phyloP scores from a whole-genome alignment of 306 rosid genomes.

The Cucumis cinereus region DNA sequence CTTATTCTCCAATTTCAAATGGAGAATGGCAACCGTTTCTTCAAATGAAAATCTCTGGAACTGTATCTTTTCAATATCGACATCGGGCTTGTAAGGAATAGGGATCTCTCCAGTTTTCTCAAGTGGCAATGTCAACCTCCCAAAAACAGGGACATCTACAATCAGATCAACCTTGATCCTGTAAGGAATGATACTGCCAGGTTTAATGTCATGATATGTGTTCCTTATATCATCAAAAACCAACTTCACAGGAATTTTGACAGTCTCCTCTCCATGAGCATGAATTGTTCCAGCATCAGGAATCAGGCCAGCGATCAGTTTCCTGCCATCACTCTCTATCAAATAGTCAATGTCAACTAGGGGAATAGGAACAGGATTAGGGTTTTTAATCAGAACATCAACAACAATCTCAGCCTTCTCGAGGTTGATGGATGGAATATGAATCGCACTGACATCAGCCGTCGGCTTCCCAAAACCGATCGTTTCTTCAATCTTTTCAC shows the following conservation, averaged over 20 bases:
- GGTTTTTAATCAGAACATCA: constrained; percentile 82
- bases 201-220: constrained; percentile 56
- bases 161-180: constrained; percentile 67
- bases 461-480: constrained; percentile 92
- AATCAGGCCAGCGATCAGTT: constrained; percentile 73
- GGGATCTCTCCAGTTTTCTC: constrained; percentile 95
- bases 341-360: constrained; percentile 67
- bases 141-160: constrained; percentile 77
- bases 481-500: constrained; percentile 80
- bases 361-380: constrained; percentile 90
- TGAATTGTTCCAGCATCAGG: constrained; percentile 89
- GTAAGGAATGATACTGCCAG: constrained; percentile 80
- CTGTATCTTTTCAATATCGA: constrained; percentile 69
- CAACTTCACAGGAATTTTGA: constrained; percentile 58
- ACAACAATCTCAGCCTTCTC: constrained; percentile 64
- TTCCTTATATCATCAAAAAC: constrained; percentile 72
- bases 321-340: constrained; percentile 85
- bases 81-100: constrained; percentile 87
- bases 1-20: constrained; percentile 81
- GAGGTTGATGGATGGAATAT: constrained; percentile 52
- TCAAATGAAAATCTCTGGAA: constrained; percentile 74
- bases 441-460: constrained; percentile 63
- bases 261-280: constrained; percentile 79
- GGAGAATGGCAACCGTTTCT: constrained; percentile 76
- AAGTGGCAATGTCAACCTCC: constrained; percentile 72